Evolutionary conservation across 768 basidiomycete species (phyloP).

Genomic region (Tubosaeta sp.): DNA sequence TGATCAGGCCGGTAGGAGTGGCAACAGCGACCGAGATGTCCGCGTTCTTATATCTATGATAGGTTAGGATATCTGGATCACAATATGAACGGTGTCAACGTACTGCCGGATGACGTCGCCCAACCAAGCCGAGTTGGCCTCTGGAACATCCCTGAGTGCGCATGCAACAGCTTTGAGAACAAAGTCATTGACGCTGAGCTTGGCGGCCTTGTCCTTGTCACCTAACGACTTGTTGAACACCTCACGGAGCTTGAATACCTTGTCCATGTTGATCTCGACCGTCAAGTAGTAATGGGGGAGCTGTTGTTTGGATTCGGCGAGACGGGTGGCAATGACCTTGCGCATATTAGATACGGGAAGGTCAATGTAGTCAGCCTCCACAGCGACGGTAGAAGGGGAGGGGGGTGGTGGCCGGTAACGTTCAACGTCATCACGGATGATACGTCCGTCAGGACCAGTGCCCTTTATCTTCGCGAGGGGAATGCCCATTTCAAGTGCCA

Average conservation of each 20-base stretch:
- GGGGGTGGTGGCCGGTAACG: slow-evolving; percentile 64
- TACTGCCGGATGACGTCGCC: slow-evolving; percentile 94
- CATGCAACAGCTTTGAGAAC: slow-evolving; percentile 92
- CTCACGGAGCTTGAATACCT: slow-evolving; percentile 87
- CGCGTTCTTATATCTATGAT: slow-evolving; percentile 82
- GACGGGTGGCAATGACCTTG: slow-evolving; percentile 83
- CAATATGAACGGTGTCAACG: slow-evolving; percentile 28
- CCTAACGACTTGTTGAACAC: slow-evolving; percentile 89
- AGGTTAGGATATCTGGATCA: background rate
- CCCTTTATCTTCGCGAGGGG: slow-evolving; percentile 89
- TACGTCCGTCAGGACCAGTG: slow-evolving; percentile 89
- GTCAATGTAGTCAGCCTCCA: slow-evolving; percentile 71
- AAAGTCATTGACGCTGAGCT: slow-evolving; percentile 98
- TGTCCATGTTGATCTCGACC: slow-evolving; percentile 94
- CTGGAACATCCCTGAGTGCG: slow-evolving; percentile 91
- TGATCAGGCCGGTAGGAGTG: slow-evolving; percentile 93
- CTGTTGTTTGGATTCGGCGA: slow-evolving; percentile 90
- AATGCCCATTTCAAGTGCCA: slow-evolving; percentile 91
- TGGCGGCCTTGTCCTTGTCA: slow-evolving; percentile 85
- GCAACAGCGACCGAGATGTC: slow-evolving; percentile 98
- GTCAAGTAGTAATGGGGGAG: slow-evolving; percentile 98
- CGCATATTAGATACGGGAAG: slow-evolving; percentile 93
- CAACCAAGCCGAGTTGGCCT: slow-evolving; percentile 97
- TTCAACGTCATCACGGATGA: slow-evolving; percentile 93
- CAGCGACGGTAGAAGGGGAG: slow-evolving; percentile 40